A percentile compares a stretch with the other conserved stretches of the same genome.
These are phyloP conservation scores for Balamuthia mandrillaris DNA, from an alignment of 208 protist genomes.

Conservation along the genomic window DNA sequence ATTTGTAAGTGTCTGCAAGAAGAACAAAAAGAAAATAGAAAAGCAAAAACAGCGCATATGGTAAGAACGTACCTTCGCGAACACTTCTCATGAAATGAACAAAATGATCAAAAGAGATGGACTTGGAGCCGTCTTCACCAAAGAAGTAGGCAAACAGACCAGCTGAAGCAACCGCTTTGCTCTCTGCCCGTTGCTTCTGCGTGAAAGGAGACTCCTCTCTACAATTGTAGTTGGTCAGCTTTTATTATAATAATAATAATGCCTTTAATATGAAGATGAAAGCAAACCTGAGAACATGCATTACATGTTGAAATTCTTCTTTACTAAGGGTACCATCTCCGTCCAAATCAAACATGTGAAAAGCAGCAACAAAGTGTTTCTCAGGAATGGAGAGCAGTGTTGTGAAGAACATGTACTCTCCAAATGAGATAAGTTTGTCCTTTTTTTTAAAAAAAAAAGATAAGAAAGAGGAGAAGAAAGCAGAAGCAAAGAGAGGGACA, in stretches of 20 bases:
- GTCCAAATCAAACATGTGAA: conserved; percentile 39
- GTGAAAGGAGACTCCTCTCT: background rate
- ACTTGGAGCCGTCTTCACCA: background rate
- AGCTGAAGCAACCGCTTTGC: background rate
- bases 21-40: no score
- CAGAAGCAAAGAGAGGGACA: background rate
- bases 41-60: background rate
- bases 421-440: conserved; percentile 2
- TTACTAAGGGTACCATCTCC: background rate
- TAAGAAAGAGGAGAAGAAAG: background rate
- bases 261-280: background rate
- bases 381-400: conserved; percentile 11
- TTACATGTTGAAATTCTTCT: background rate
- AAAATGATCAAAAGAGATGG: no score
- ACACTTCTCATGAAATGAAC: background rate
- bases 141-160: background rate
- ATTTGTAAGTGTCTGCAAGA: no score
- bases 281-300: background rate
- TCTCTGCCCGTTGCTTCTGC: background rate
- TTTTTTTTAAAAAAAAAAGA: background rate
- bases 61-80: background rate
- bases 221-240: background rate
- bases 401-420: conserved; percentile 34
- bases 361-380: conserved; percentile 37
- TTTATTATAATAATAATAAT: background rate